phyloP scores from a whole-genome alignment of 495 filamentous ascomycete species.

The Podospora anserina region DNA sequence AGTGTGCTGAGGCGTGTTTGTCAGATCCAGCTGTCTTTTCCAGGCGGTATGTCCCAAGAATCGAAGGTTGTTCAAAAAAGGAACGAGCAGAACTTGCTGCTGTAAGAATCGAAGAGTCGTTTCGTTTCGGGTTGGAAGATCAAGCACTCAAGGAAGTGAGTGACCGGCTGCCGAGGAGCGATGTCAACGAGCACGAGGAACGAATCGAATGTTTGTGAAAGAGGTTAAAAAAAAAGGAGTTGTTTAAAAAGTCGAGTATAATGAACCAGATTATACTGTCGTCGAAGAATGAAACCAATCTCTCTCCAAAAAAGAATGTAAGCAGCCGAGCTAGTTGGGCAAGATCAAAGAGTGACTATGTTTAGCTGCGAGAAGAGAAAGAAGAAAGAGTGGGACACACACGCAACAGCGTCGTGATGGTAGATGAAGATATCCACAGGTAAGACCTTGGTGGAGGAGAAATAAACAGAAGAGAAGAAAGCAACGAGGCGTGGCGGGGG shows the following conservation, averaged over 20 bases:
- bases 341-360: slow-evolving; percentile 51
- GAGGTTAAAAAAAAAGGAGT: slow-evolving; percentile 20
- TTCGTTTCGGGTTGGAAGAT: slow-evolving; percentile 24
- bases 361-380: slow-evolving; percentile 53
- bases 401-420: slow-evolving; percentile 48
- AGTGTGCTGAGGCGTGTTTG: not conserved
- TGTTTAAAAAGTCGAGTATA: slow-evolving; percentile 30
- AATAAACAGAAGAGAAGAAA: slow-evolving; percentile 38
- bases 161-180: slow-evolving; percentile 24
- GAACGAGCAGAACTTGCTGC: slow-evolving; percentile 39
- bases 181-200: slow-evolving; percentile 19
- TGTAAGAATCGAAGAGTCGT: slow-evolving; percentile 33
- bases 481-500: slow-evolving; percentile 30
- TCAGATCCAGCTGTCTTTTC: slow-evolving; percentile 23
- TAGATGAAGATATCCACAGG: slow-evolving; percentile 36
- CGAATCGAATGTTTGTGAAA: slow-evolving; percentile 20
- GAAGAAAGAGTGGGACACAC: slow-evolving; percentile 40
- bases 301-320: slow-evolving; percentile 51
- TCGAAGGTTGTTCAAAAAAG: slow-evolving; percentile 18
- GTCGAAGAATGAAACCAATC: slow-evolving; percentile 35
- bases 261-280: slow-evolving; percentile 46
- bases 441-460: slow-evolving; percentile 40
- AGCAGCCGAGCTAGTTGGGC: slow-evolving; percentile 59
- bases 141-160: slow-evolving; percentile 17
- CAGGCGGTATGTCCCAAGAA: slow-evolving; percentile 36